Percentiles rank a stretch among this genome's conserved stretches.
These are phyloP conservation scores for Meyerozyma athensensis DNA, from an alignment of 1,139 yeast species.

Conservation along the genomic window DNA sequence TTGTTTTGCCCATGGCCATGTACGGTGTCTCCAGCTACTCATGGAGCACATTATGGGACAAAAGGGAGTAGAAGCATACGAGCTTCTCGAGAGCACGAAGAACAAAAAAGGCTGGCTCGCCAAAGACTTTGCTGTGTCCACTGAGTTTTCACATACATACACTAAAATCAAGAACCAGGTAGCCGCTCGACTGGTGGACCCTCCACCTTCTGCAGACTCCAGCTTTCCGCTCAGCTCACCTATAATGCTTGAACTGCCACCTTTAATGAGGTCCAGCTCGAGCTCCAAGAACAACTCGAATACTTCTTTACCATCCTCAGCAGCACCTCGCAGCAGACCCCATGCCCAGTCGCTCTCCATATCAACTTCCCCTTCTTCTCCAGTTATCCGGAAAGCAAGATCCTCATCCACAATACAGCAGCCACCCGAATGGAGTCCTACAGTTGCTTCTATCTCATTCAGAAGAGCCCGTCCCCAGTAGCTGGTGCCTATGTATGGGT, in stretches of 20 bases:
- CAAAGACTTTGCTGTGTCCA: conserved; percentile 41
- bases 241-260: neutral
- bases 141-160: conserved; percentile 9
- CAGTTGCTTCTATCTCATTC: neutral
- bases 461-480: conserved; percentile 1
- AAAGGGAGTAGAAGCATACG: conserved; percentile 25
- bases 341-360: conserved; percentile 3
- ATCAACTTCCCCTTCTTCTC: neutral
- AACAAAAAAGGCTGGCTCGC: conserved; percentile 73
- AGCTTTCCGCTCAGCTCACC: conserved; percentile 1
- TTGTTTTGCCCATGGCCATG: conserved; percentile 72
- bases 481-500: neutral
- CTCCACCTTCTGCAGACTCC: too few relatives aligned
- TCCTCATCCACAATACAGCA: neutral
- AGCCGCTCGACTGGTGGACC: neutral
- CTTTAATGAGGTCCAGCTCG: neutral
- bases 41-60: conserved; percentile 29
- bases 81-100: conserved; percentile 37
- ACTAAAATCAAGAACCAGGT: neutral
- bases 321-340: conserved; percentile 1
- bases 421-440: conserved; percentile 2
- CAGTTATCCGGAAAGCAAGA: neutral
- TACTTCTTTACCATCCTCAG: neutral
- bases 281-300: neutral
- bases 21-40: conserved; percentile 58